phyloP scores from a whole-genome alignment of 2,329 filamentous ascomycete species.

The Aspergillus tubingensis region DNA sequence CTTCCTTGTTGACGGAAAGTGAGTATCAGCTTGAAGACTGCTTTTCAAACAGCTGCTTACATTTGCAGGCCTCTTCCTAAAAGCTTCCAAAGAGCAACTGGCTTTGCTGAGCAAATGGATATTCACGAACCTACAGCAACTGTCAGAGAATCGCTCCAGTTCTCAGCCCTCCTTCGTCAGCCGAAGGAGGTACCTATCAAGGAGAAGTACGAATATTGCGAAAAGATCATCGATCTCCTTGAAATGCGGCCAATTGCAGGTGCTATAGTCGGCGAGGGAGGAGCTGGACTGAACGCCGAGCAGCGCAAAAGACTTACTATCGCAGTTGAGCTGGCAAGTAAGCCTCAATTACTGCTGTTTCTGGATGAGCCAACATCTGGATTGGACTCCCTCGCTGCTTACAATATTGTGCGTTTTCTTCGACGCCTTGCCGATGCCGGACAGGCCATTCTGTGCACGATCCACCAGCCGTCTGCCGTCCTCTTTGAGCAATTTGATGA shows the following conservation, averaged over 20 bases:
- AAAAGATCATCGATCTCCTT: conserved; percentile 67
- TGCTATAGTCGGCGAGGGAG: conserved; percentile 62
- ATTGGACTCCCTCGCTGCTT: conserved; percentile 69
- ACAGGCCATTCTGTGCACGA: conserved; percentile 86
- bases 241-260: conserved; percentile 69
- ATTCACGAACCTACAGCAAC: conserved; percentile 68
- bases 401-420: conserved; percentile 63
- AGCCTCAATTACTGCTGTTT: conserved; percentile 63
- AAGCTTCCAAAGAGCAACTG: conserved; percentile 56
- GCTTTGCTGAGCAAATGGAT: conserved; percentile 65
- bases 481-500: conserved; percentile 88
- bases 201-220: conserved; percentile 69
- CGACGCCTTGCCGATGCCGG: conserved; percentile 69
- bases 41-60: conserved; percentile 11
- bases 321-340: conserved; percentile 63
- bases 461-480: conserved; percentile 84
- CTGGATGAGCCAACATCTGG: conserved; percentile 66
- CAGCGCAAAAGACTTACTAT: conserved; percentile 69
- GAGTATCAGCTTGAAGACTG: conserved; percentile 11
- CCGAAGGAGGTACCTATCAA: conserved; percentile 56
- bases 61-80: conserved; percentile 40
- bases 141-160: conserved; percentile 65
- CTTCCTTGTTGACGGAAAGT: conserved; percentile 50
- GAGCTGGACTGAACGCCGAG: conserved; percentile 64
- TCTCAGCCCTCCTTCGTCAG: conserved; percentile 67